Base-by-base conservation (phyloP, 2,329 filamentous ascomycete species). In the Clonostachys rosea region DNA sequence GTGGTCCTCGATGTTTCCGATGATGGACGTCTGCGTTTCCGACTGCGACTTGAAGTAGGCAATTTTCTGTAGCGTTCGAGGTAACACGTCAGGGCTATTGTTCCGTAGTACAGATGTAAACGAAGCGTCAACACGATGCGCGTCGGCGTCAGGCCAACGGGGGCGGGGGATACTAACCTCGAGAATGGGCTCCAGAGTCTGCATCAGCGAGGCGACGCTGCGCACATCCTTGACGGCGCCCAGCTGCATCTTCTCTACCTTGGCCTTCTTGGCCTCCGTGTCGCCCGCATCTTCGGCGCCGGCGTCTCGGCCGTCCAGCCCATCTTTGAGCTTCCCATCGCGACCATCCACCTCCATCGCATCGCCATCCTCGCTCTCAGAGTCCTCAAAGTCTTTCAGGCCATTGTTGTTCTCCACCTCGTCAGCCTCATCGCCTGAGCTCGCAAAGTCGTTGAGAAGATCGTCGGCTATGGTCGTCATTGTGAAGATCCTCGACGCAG, bases 401-500 rank as follows among this genome's bases (percentile, higher is more conserved):
- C 69, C 61, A 50, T 65, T 62, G 53, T 77, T 71, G 48, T 79
- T 73, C 42, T 77, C 74, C 34, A 81, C 74, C 35, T 82, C 81
- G 51, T 86, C 85, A 36, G 78, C 81, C 57, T 94, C 89, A 45
- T 89, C 89, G 45, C 84, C 90, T 6, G 84, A 89, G 61, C 61
- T 66, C 9, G 62, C 67, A 48, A 70, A 69, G 47, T 95, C 89
- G 60, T 94, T 89, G 57, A 97, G 77, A 11, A 99, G 80, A 65
- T 97, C 92, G 60, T 97, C 91, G 52, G 89, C 92, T 53, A 95
- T 79, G 41, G 90, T 95, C 64, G 92, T 90, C 91, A 96, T 95
- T 45, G 51, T 66, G 59, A 48, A 53, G 24, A 44, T 16, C 30
- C 30, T 17, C 42, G n/a, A 7, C 30, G 34, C 9, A 13, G 16